A percentile compares a stretch with the other conserved stretches of the same genome.
Conservation (phyloP, 202 grass and related monocot species). For the Carex sylvatica region DNA sequence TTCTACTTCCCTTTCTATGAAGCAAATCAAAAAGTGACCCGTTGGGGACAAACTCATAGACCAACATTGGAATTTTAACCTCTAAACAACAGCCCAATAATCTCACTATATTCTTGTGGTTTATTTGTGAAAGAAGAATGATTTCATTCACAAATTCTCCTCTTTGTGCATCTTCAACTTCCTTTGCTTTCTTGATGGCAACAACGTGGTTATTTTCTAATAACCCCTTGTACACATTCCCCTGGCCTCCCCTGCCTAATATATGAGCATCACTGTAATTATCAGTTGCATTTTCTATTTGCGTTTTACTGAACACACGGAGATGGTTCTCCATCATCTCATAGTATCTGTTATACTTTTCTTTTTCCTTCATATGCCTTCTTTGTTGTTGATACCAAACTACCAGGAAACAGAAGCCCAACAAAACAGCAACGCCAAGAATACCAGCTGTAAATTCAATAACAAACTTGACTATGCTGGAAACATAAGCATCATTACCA, state of each 20-base stretch:
- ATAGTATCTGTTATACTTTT: conserved; percentile 34
- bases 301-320: conserved; percentile 33
- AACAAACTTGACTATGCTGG: too few species aligned
- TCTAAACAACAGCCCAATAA: conserved; percentile 60
- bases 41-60: conserved; percentile 57
- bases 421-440: neutral
- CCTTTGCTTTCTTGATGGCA: conserved; percentile 63
- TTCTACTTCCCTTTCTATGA: conserved; percentile 7
- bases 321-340: conserved; percentile 25
- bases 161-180: conserved; percentile 26
- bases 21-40: conserved; percentile 51
- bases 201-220: conserved; percentile 39
- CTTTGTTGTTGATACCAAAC: conserved; percentile 32
- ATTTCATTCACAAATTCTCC: conserved; percentile 74
- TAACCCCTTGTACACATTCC: conserved; percentile 50
- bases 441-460: conserved; percentile 25
- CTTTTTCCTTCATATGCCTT: conserved; percentile 32
- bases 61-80: conserved; percentile 54
- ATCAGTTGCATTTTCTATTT: conserved; percentile 45
- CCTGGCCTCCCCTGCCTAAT: conserved; percentile 45
- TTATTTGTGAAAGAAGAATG: conserved; percentile 61
- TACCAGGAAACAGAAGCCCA: conserved; percentile 19
- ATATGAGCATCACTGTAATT: conserved; percentile 29
- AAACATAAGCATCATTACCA: too few species aligned
- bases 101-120: conserved; percentile 49